Evolutionary conservation across 345 rosid genomes (phyloP).

Genomic region (Sisymbrium irio): DNA sequence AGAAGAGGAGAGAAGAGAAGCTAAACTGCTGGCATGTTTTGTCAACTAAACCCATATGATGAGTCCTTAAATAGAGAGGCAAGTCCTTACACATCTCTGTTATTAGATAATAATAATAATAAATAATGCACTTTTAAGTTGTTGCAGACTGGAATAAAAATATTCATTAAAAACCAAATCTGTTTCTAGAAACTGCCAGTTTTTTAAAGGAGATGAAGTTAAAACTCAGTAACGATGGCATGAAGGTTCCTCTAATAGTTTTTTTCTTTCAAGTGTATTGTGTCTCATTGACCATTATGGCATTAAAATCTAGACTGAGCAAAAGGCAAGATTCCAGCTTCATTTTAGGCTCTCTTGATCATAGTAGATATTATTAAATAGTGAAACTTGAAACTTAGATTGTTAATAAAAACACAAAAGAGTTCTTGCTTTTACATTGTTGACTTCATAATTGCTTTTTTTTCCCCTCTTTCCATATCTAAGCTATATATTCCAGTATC

Average conservation of each 20-base stretch:
- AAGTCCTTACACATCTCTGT: conserved; percentile 26
- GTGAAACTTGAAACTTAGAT: neutral
- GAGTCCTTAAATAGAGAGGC: conserved; percentile 49
- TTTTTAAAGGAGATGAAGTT: neutral
- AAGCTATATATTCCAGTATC: conserved; percentile 42
- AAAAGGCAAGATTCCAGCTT: conserved; percentile 45
- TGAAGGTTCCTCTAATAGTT: conserved; percentile 31
- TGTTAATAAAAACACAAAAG: neutral
- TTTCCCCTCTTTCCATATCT: conserved; percentile 40
- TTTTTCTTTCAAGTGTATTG: conserved; percentile 9
- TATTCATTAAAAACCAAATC: neutral
- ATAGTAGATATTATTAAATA: neutral
- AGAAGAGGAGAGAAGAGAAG: conserved; percentile 29
- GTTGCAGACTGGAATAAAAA: conserved; percentile 22
- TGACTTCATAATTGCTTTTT: conserved; percentile 19
- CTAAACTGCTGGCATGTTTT: conserved; percentile 45
- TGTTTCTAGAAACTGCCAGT: neutral
- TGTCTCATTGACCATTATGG: conserved; percentile 23
- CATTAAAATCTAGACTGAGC: conserved; percentile 37
- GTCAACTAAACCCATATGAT: conserved; percentile 33
- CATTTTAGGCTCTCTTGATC: conserved; percentile 29
- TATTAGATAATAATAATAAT: conserved; percentile 9
- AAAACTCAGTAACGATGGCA: neutral
- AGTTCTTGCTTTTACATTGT: conserved; percentile 22
- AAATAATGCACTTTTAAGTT: conserved; percentile 22